Conservation (phyloP, 805 yeast species). For the Schwanniomyces polymorphus region DNA sequence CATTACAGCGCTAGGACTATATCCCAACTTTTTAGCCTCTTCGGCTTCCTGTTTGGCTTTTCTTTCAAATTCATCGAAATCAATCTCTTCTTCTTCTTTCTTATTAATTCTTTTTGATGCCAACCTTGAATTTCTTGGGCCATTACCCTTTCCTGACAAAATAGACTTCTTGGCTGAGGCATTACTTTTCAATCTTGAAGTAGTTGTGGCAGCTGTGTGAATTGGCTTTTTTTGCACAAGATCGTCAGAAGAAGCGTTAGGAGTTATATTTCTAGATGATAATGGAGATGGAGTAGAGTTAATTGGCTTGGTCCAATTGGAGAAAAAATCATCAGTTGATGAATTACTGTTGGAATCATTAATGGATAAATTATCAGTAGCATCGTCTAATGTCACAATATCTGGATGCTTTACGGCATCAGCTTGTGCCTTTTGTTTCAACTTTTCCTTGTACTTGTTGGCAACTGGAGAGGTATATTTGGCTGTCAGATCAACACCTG, state of each 20-base stretch:
- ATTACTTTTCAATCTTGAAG: conserved; percentile 14
- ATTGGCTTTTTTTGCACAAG: conserved; percentile 23
- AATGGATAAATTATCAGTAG: conserved; percentile 22
- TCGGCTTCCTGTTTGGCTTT: conserved; percentile 84
- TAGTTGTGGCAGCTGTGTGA: conserved; percentile 14
- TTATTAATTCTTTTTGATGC: conserved; percentile 52
- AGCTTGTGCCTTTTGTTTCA: conserved; percentile 62
- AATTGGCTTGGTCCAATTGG: conserved; percentile 86
- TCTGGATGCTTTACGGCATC: conserved; percentile 78
- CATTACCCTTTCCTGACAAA: conserved; percentile 52
- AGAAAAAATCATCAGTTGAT: conserved; percentile 81
- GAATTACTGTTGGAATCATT: conserved; percentile 35
- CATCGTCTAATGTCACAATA: conserved; percentile 62
- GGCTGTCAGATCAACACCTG: conserved; percentile 58
- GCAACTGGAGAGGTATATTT: conserved; percentile 85
- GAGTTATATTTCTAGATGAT: conserved; percentile 46
- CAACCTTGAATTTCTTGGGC: conserved; percentile 55
- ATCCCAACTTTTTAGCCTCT: conserved; percentile 57
- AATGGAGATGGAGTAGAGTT: conserved; percentile 53
- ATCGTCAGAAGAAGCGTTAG: conserved; percentile 39
- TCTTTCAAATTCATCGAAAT: conserved; percentile 63
- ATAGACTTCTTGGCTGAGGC: conserved; percentile 30
- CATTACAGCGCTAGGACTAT: conserved; percentile 39
- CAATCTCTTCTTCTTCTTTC: conserved; percentile 48
- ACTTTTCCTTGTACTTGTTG: conserved; percentile 73